These are phyloP conservation scores for Pichia cactophila DNA, from an alignment of 1,139 yeast species.

Conservation along the genomic window DNA sequence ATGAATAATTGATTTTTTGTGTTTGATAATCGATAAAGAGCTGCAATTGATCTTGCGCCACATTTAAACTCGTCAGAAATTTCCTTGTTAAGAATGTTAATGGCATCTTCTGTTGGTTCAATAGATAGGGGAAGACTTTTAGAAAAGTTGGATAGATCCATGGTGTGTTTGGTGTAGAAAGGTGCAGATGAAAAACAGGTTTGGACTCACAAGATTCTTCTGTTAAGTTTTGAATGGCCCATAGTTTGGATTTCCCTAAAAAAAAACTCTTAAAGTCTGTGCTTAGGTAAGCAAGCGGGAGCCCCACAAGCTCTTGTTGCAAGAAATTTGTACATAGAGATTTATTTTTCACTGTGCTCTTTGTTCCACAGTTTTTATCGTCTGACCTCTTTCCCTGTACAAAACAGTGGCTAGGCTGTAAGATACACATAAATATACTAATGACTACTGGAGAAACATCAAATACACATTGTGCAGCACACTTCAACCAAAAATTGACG, in stretches of 20 bases:
- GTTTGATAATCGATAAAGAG: constrained; percentile 48
- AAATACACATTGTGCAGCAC: background rate
- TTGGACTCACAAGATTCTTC: too few relatives aligned
- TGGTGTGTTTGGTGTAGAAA: background rate
- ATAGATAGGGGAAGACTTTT: constrained; percentile 42
- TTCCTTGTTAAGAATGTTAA: constrained; percentile 39
- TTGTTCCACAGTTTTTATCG: background rate
- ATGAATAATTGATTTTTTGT: constrained; percentile 36
- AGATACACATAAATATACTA: background rate
- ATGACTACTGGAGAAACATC: background rate
- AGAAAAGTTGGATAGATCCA: constrained; percentile 54
- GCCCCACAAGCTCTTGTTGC: too few relatives aligned
- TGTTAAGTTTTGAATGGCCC: too few relatives aligned
- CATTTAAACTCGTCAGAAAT: constrained; percentile 47
- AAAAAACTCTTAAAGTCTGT: too few relatives aligned
- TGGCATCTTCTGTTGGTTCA: constrained; percentile 38
- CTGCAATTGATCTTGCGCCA: constrained; percentile 61
- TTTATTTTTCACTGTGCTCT: background rate
- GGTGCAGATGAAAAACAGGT: background rate
- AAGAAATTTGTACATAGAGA: background rate
- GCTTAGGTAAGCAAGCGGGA: too few relatives aligned
- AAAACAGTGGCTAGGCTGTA: background rate
- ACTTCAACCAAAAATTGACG: constrained; percentile 1
- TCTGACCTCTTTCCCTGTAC: background rate
- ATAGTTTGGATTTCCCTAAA: too few relatives aligned